Evolutionary conservation across 2,329 filamentous ascomycete genomes (phyloP).

Genomic region (Bertia moriformis): DNA sequence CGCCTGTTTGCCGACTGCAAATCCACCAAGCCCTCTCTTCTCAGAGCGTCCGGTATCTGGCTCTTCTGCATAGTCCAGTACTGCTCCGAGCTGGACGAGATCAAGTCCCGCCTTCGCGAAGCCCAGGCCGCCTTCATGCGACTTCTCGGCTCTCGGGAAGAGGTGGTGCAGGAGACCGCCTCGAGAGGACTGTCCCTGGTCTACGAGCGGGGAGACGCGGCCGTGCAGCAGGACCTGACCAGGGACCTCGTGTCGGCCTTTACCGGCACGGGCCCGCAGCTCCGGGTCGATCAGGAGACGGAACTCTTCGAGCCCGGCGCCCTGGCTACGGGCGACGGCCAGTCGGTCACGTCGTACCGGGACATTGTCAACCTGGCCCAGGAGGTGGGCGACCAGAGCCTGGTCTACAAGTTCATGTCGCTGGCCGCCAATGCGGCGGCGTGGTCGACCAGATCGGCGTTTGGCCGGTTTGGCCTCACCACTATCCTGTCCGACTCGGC

Average conservation of each 20-base stretch:
- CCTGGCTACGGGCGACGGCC: conserved; percentile 77
- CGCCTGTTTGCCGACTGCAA: conserved; percentile 67
- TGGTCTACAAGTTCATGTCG: conserved; percentile 99
- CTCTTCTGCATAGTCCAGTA: conserved; percentile 82
- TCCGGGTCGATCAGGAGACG: conserved; percentile 80
- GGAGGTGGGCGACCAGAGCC: conserved; percentile 84
- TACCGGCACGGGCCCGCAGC: conserved; percentile 58
- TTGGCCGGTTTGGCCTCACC: conserved; percentile 84
- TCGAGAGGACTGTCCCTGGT: conserved; percentile 82
- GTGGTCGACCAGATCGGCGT: conserved; percentile 93
- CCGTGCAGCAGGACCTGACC: conserved; percentile 68
- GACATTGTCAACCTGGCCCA: conserved; percentile 93
- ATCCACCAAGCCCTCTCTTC: conserved; percentile 72
- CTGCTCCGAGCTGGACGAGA: conserved; percentile 62
- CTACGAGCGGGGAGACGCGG: conserved; percentile 77
- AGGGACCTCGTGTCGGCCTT: conserved; percentile 80
- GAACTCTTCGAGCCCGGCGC: conserved; percentile 86
- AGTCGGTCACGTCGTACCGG: conserved; percentile 85
- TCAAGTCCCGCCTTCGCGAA: conserved; percentile 61
- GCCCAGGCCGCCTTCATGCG: conserved; percentile 80
- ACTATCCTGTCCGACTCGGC: conserved; percentile 85
- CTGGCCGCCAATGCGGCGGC: conserved; percentile 89
- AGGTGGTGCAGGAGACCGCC: conserved; percentile 89
- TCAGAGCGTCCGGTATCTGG: conserved; percentile 92
- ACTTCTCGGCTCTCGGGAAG: conserved; percentile 74